phyloP scores from a whole-genome alignment of 2,329 filamentous ascomycete genomes.

The Paraphoma chrysanthemicola region DNA sequence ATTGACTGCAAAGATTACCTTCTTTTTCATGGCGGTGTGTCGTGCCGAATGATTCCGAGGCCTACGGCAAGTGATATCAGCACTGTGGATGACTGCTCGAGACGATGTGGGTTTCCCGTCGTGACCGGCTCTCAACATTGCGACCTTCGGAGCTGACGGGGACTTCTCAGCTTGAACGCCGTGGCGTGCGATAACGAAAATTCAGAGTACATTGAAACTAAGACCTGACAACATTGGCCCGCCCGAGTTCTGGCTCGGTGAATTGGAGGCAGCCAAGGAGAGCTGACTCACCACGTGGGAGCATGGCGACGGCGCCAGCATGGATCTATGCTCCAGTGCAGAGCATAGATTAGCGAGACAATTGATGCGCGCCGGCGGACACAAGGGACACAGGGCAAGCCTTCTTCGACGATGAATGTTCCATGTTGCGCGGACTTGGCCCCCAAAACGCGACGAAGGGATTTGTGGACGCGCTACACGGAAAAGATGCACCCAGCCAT shows the following conservation, averaged over 20 bases:
- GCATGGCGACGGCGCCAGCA: not conserved
- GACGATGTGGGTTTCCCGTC: not conserved
- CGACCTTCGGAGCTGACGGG: not conserved
- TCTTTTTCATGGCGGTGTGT: not conserved
- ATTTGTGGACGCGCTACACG: slow-evolving; percentile 7
- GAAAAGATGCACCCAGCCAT: slow-evolving; percentile 24
- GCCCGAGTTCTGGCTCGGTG: not conserved
- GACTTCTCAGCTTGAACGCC: not conserved
- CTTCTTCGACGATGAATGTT: too few relatives aligned
- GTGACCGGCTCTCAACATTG: not conserved
- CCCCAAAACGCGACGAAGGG: slow-evolving; percentile 13
- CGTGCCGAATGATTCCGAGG: not conserved
- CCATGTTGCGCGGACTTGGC: slow-evolving; percentile 3
- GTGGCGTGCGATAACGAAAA: slow-evolving; percentile 9
- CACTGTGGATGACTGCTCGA: too few relatives aligned
- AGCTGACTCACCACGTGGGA: not conserved
- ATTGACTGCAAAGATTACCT: not conserved
- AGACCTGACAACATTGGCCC: not conserved
- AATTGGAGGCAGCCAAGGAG: not conserved
- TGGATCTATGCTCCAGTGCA: too few relatives aligned
- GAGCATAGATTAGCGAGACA: too few relatives aligned
- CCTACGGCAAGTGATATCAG: not conserved
- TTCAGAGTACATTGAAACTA: not conserved
- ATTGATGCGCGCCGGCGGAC: too few relatives aligned
- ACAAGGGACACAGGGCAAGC: too few relatives aligned